Evolutionary conservation across 352 stramenopile genomes (phyloP).

Genomic region (Pythium insidiosum): DNA sequence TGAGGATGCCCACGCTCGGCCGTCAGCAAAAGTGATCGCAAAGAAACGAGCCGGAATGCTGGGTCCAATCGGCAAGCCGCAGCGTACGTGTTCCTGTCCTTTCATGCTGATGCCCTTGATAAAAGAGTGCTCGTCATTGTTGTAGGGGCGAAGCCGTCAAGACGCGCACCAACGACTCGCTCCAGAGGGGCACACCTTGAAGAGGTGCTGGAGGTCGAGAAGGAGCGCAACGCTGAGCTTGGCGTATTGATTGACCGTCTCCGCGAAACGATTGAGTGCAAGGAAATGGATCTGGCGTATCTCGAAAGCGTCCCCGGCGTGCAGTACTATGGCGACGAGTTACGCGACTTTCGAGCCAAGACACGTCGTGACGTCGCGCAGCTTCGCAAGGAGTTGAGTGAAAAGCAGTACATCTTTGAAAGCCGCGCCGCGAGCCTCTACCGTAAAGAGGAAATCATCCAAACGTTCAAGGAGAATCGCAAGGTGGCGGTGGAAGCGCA

Average conservation of each 20-base stretch:
- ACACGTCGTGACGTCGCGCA: conserved; percentile 23
- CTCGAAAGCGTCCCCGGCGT: conserved; percentile 62
- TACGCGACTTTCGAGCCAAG: conserved; percentile 34
- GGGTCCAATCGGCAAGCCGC: conserved; percentile 54
- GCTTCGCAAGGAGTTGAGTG: conserved; percentile 29
- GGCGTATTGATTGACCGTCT: conserved; percentile 37
- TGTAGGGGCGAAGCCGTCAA: too few relatives aligned
- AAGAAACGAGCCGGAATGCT: conserved; percentile 70
- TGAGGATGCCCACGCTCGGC: neutral
- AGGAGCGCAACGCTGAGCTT: conserved; percentile 28
- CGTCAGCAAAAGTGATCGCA: conserved; percentile 8
- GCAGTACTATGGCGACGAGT: conserved; percentile 38
- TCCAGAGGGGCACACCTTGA: conserved; percentile 68
- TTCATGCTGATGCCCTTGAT: too few relatives aligned
- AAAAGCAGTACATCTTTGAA: conserved; percentile 50
- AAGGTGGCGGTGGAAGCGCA: conserved; percentile 37
- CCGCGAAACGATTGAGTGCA: conserved; percentile 63
- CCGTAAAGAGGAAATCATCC: conserved; percentile 65
- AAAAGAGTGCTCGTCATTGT: too few relatives aligned
- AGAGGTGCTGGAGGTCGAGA: conserved; percentile 48
- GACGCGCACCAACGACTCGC: too few relatives aligned
- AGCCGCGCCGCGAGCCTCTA: conserved; percentile 42
- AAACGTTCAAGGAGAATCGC: conserved; percentile 59
- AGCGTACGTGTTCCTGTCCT: conserved; percentile 11
- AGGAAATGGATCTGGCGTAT: conserved; percentile 71